phyloP scores from a whole-genome alignment of 352 stramenopile genomes.

The Pythium insidiosum region DNA sequence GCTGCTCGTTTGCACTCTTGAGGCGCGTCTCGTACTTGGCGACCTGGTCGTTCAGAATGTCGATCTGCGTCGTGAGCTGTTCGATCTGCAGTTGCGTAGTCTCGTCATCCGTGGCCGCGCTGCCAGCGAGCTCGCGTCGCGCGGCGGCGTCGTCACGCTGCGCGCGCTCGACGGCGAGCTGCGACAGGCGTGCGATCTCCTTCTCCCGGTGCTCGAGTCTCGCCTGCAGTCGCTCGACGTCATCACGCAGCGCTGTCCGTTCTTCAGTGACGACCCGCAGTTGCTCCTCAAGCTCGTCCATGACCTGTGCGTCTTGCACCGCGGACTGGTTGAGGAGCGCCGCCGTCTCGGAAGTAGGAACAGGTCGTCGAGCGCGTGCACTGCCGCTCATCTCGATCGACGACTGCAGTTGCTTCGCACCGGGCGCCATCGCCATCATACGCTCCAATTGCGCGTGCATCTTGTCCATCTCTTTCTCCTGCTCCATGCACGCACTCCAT shows the following conservation, averaged over 20 bases:
- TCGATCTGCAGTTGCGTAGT: slow-evolving; percentile 54
- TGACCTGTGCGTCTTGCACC: slow-evolving; percentile 18
- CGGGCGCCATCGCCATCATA: slow-evolving; percentile 32
- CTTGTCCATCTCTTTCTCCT: slow-evolving; percentile 59
- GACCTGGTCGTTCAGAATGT: slow-evolving; percentile 74
- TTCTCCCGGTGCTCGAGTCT: slow-evolving; percentile 56
- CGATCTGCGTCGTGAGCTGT: slow-evolving; percentile 58
- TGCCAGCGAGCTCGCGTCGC: neutral
- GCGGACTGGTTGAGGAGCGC: slow-evolving; percentile 8
- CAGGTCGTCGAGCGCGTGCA: too few relatives aligned
- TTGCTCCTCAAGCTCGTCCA: slow-evolving; percentile 36
- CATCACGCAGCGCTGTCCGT: slow-evolving; percentile 28
- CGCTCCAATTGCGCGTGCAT: slow-evolving; percentile 60
- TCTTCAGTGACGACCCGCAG: slow-evolving; percentile 34
- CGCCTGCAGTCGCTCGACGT: slow-evolving; percentile 31
- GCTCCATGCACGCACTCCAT: neutral
- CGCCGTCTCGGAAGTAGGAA: too few relatives aligned
- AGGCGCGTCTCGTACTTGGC: slow-evolving; percentile 74
- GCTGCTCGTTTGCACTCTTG: slow-evolving; percentile 47
- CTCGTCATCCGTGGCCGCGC: slow-evolving; percentile 15
- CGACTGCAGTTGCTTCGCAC: slow-evolving; percentile 12
- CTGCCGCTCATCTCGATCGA: slow-evolving; percentile 14
- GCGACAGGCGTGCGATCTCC: slow-evolving; percentile 59
- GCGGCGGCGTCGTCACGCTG: neutral
- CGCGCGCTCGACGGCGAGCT: slow-evolving; percentile 25